These are phyloP conservation scores for Myxozyma sirexii DNA, from an alignment of 805 yeast species.

Conservation along the genomic window DNA sequence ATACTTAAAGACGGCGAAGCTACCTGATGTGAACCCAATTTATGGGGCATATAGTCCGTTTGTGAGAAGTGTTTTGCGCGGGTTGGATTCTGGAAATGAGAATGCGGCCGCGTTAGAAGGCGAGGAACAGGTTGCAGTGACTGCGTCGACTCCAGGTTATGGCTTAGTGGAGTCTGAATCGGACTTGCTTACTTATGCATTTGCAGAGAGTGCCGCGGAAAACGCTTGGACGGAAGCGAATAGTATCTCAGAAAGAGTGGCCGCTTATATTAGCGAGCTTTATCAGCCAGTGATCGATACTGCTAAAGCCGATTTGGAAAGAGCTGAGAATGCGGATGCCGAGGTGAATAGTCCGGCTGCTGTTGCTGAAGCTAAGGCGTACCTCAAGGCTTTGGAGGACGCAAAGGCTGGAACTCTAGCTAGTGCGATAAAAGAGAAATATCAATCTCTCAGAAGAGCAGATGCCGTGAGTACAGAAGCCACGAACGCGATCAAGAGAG, in stretches of 20 bases:
- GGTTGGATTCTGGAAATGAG: conserved; percentile 13
- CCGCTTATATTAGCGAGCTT: neutral
- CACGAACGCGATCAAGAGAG: conserved; percentile 50
- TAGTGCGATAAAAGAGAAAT: neutral
- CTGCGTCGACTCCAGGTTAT: conserved; percentile 15
- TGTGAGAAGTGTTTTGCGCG: conserved; percentile 19
- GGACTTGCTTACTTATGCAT: neutral
- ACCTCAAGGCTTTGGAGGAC: neutral
- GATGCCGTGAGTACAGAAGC: neutral
- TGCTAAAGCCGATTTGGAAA: neutral
- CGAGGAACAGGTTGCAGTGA: neutral
- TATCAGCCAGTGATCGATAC: neutral
- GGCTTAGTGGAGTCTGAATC: conserved; percentile 13
- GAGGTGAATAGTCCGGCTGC: neutral
- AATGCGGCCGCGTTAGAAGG: conserved; percentile 1
- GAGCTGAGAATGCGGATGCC: neutral
- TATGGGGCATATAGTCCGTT: conserved; percentile 24
- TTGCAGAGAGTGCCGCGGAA: neutral
- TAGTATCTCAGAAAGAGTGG: neutral
- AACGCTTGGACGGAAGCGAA: neutral
- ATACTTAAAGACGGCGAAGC: conserved; percentile 10
- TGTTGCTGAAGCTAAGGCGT: neutral
- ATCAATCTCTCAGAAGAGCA: neutral
- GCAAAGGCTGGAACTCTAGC: neutral
- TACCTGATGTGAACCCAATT: conserved; percentile 20